Evolutionary conservation across 106 monocot genomes (phyloP).

Genomic region (Apostasia ramifera): DNA sequence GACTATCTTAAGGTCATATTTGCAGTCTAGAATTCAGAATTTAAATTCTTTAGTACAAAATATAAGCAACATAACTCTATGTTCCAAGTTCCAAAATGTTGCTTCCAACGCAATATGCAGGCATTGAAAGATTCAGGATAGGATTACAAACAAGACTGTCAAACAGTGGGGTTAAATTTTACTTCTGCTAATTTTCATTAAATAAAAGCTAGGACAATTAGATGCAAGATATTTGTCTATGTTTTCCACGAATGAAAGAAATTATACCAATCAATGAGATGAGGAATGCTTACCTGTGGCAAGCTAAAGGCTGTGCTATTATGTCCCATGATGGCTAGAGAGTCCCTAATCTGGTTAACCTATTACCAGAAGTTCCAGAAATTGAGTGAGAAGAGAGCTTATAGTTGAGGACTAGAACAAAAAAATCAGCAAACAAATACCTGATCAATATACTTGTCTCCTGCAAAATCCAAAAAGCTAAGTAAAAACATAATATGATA

Average conservation of each 20-base stretch:
- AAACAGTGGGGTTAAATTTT: too few species aligned
- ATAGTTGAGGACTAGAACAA: background rate
- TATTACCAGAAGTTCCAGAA: conserved; percentile 11
- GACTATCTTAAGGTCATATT: too few species aligned
- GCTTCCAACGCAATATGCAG: too few species aligned
- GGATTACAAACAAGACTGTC: too few species aligned
- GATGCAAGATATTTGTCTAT: background rate
- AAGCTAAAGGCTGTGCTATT: conserved; percentile 92
- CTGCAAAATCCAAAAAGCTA: conserved; percentile 36
- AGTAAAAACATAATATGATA: conserved; percentile 2
- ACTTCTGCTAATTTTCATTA: background rate
- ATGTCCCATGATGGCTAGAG: conserved; percentile 70
- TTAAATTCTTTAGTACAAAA: too few species aligned
- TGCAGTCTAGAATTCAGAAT: too few species aligned
- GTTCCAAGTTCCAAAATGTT: too few species aligned
- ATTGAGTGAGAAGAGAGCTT: background rate
- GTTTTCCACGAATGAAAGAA: background rate
- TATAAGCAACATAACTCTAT: too few species aligned
- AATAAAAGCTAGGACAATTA: background rate
- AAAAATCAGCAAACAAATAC: conserved; percentile 22
- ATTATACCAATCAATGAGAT: background rate
- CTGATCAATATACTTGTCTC: conserved; percentile 92
- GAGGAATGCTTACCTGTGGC: conserved; percentile 60
- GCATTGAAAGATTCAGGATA: too few species aligned
- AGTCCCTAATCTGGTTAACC: conserved; percentile 80